phyloP scores from a whole-genome alignment of 257 asterid species.

The Rehmannia glutinosa region DNA sequence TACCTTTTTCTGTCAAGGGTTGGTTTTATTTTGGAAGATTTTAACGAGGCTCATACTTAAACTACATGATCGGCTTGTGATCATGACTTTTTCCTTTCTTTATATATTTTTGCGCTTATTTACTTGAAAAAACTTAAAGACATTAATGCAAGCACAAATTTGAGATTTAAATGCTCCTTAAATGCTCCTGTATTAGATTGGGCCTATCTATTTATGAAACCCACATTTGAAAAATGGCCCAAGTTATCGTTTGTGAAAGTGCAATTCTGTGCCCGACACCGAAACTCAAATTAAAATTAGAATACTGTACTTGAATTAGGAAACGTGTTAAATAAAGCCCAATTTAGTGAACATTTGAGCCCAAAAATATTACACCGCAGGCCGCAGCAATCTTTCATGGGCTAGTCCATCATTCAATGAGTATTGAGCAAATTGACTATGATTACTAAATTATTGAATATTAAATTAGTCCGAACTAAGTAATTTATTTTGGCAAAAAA shows the following conservation, averaged over 20 bases:
- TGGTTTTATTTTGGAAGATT: no score
- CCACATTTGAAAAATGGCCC: neutral
- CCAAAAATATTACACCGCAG: neutral
- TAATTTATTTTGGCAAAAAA: neutral
- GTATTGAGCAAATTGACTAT: neutral
- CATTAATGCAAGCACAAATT: no score
- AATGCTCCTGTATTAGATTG: neutral
- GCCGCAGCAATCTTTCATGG: neutral
- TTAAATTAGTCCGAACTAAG: no score
- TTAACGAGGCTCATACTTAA: no score
- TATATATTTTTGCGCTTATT: no score
- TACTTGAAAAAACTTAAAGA: no score
- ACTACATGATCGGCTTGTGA: no score
- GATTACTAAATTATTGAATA: neutral
- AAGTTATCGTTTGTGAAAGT: neutral
- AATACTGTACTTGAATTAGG: no score
- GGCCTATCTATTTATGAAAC: neutral
- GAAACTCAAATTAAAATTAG: no score
- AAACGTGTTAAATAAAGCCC: neutral
- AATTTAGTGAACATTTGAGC: neutral
- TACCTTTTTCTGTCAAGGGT: no score
- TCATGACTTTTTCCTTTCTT: no score
- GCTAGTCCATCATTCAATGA: neutral
- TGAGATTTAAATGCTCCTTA: no score
- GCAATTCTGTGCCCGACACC: neutral